Base-by-base conservation (phyloP, 495 filamentous ascomycete genomes). In the Letharia lupina region DNA sequence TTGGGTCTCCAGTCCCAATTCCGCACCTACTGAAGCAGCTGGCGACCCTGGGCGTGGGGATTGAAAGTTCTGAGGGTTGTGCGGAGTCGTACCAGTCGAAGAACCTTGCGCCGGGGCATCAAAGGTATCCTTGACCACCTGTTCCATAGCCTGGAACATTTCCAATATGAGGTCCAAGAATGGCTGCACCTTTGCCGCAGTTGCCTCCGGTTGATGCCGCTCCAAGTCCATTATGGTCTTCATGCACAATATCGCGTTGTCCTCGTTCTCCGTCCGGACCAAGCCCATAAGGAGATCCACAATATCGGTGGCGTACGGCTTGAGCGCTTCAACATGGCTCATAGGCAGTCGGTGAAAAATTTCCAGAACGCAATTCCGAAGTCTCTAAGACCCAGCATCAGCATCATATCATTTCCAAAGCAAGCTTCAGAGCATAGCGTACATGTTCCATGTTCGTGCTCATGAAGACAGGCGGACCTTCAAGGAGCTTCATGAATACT, bases 191-290 rank as follows among this genome's bases (percentile, higher is more conserved):
- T 88, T 90, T 47, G 82, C 80, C 13, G 82, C 81, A 13, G 93
- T 86, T 15, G 87, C 86, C 78, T 92, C 94, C 45, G 88, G 84
- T 71, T 96, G 96, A 72, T 96, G 90, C 33, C 95, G 86, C 81
- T 93, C 89, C 73, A 97, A 84, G 72, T 99, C 94, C 82, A 96
- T 96, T 62, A 96, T 90, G 2, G 91, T 96, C 80, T 98, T 98
- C 82, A 99, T 93, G 73, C 93, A 97, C 63, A 99, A 80, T 18
- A 96, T 90, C 4, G 93, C 95, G 80, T 99, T 99, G 56, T 99
- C 95, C 74, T 99, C 95, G 70, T 99, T 99, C 73, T 99, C 95
- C 54, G 84, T 86, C 65, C 87, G 86, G 62, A 96, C 91, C 37
- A 99, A 79, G 42, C 82, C 80, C 89, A 98, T 94, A 66, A 97